Base-by-base conservation (phyloP, 1,139 yeast genomes). In the Wickerhamiella pararugosa region DNA sequence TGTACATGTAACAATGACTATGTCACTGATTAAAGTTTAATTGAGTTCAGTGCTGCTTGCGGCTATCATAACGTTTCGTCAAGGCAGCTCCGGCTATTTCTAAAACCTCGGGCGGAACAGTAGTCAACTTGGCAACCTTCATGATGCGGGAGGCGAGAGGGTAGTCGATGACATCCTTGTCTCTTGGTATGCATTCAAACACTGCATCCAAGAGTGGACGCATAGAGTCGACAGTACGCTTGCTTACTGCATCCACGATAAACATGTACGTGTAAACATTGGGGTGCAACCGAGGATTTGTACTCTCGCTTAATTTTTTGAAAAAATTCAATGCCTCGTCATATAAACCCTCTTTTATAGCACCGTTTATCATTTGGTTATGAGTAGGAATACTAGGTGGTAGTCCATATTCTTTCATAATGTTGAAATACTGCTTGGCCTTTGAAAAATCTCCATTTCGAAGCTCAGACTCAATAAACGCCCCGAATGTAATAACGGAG, bases 401-500 rank as follows among this genome's bases (percentile, higher is more conserved):
- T 35, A 63, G 51, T 6, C 70, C 70, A 40, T 56, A 52, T 40
- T 58, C 51, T 35, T 68, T 54, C 52, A 70, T 70, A 46, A 65
- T 61, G 10, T 65, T 58, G 54, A 79, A 76, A 42, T 70, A 61
- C 5, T 55, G 52, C 48, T 70, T 64, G 0, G 82, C 90, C 7
- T 58, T 58, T 2, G 56, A 60, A 25, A 68, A 50, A 36, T 68
- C 66, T 5, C 83, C 83, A 40, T 56, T 53, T 30, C 63, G 61
- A 43, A 77, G 59, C 57, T 78, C 84, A 30, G 72, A 75, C 42
- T 70, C 67, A 45, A 80, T 66, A 63, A 80, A 66, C 1, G 80
- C 62, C 9, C 79, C 69, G 53, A 73, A 68, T 8, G 78, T 63
- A 32, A 60, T 60, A 11, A 49, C 59, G 56, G 53, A 70, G 43